A percentile compares a stretch with the other conserved stretches of the same genome.
These are phyloP conservation scores for Paramecium bursaria DNA, from an alignment of 73 alveolate species.

Conservation along the genomic window DNA sequence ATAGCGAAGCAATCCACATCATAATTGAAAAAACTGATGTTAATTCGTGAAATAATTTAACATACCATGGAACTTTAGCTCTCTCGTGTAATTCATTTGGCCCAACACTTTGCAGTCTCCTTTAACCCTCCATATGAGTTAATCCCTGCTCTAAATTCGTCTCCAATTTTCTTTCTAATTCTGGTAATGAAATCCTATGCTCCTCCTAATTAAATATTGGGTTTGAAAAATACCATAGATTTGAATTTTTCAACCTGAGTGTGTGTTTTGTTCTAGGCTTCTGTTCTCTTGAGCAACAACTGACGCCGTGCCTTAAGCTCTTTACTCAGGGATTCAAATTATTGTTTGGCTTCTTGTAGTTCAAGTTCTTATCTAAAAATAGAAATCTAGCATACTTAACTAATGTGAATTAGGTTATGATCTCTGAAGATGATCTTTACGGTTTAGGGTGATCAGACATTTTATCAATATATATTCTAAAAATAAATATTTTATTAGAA, in stretches of 20 bases:
- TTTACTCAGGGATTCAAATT: too few species aligned
- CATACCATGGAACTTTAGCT: conserved; percentile 79
- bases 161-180: conserved; percentile 40
- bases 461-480: too few species aligned
- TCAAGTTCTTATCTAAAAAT: too few species aligned
- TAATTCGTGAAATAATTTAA: conserved; percentile 79
- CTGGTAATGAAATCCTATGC: conserved; percentile 65
- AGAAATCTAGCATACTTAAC: too few species aligned
- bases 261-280: too few species aligned
- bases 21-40: conserved; percentile 80
- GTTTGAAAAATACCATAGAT: not conserved
- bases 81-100: conserved; percentile 84
- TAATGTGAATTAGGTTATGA: too few species aligned
- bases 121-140: conserved; percentile 24
- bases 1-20: conserved; percentile 88
- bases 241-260: conserved; percentile 56
- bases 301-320: too few species aligned
- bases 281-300: too few species aligned
- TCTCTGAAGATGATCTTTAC: too few species aligned
- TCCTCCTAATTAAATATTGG: conserved; percentile 12
- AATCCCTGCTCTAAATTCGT: conserved; percentile 59
- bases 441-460: too few species aligned
- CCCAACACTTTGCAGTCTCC: conserved; percentile 76
- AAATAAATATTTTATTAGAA: too few species aligned
- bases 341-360: too few species aligned